Base-by-base conservation (phyloP, 202 grass and related monocot genomes). In the Musa balbisiana region DNA sequence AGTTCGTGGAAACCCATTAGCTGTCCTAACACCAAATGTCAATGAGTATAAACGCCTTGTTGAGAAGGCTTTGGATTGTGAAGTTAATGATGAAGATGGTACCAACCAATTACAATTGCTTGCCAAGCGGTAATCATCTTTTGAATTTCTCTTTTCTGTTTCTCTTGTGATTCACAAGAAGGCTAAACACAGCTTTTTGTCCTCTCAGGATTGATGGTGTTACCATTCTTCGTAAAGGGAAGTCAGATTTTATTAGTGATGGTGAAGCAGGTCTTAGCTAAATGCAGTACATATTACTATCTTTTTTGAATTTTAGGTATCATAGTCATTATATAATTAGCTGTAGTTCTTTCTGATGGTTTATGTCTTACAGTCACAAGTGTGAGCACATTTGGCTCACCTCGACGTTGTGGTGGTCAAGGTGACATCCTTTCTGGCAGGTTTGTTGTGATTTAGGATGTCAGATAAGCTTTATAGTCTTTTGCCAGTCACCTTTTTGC, bases 341-440 rank as follows among this genome's bases (percentile, higher is more conserved):
- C 15, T 73, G 53, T 58, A 78, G 0, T 81, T 49, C 5, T 82
- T 56, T 68, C 20, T 87, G 22, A 77, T 73, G 52, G 12, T 74
- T 55, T 27, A 11, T 53, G 13, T 29, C 72, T 74, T 77, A 21
- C 20, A 98, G 95, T 98, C 51, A 83, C 83, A 14, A 87, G 86
- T 76, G 95, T 98, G 56, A 90, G 95, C 86, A 89, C 73, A 53
- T 86, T 86, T 82, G 95, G 95, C 69, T 98, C 95, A 55, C 95
- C 91, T 78, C 88, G 94, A 68, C 87, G 91, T 76, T 98, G 94
- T 80, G 94, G 94, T 67, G 94, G 94, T 80, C 94, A 98, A 88
- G 94, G 94, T 13, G 94, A 98, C 68, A 94, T 98, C 71, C 91
- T 98, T 67, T 89, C 88, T 78, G 94, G 94, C 89, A 98, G 94